These are phyloP conservation scores for Quercus cerris DNA, from an alignment of 306 rosid species.

Conservation along the genomic window DNA sequence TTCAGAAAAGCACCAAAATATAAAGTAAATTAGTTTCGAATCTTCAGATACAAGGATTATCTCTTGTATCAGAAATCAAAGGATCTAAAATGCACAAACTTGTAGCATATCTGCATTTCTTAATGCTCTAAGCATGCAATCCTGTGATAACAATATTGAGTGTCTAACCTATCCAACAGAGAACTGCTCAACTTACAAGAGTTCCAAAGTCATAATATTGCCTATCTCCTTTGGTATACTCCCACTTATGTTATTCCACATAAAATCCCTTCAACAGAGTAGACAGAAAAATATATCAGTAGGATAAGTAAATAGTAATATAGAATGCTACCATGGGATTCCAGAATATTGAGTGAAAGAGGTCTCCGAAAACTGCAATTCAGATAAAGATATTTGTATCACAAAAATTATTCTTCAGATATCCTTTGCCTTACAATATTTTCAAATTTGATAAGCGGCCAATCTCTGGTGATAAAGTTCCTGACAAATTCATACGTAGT, in stretches of 20 bases:
- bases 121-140: too few relatives aligned
- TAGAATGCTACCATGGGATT: neutral
- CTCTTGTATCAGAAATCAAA: too few relatives aligned
- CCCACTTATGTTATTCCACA: conserved; percentile 85
- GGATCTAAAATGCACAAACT: too few relatives aligned
- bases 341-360: neutral
- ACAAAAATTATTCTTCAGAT: neutral
- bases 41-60: too few relatives aligned
- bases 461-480: conserved; percentile 75
- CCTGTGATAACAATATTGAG: neutral
- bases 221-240: conserved; percentile 82
- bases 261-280: conserved; percentile 63
- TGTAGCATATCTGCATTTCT: too few relatives aligned
- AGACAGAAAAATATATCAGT: conserved; percentile 28
- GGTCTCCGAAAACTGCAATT: neutral
- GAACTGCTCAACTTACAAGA: conserved; percentile 59
- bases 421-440: conserved; percentile 55
- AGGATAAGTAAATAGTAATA: conserved; percentile 11
- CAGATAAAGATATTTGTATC: too few relatives aligned
- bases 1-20: neutral
- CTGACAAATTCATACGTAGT: conserved; percentile 47
- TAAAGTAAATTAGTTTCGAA: neutral
- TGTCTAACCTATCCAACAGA: conserved; percentile 5
- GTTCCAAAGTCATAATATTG: conserved; percentile 56
- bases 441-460: conserved; percentile 50